These are phyloP conservation scores for Pulveroboletus ravenelii DNA, from an alignment of 768 basidiomycete species.

Conservation along the genomic window DNA sequence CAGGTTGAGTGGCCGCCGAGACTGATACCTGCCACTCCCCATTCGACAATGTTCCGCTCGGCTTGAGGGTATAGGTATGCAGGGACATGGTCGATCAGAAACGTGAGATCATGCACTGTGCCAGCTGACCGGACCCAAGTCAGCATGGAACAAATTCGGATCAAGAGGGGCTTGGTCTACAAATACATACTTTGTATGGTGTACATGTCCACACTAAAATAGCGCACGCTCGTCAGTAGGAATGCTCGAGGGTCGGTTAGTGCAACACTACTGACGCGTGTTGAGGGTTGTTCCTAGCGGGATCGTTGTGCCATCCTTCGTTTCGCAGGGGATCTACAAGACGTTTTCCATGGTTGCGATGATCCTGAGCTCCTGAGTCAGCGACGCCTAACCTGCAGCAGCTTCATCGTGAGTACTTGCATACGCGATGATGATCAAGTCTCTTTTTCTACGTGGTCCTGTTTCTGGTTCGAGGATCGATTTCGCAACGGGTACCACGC, in stretches of 20 bases:
- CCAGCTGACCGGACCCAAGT: constrained; percentile 35
- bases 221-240: constrained; percentile 1
- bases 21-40: constrained; percentile 71
- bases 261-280: constrained; percentile 25
- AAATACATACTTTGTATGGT: constrained; percentile 26
- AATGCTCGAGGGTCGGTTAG: not conserved
- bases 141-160: not conserved
- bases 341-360: constrained; percentile 30
- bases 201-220: constrained; percentile 28
- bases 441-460: constrained; percentile 12
- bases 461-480: constrained; percentile 17
- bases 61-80: constrained; percentile 66
- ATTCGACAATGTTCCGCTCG: constrained; percentile 58
- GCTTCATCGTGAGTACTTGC: constrained; percentile 14
- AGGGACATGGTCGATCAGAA: constrained; percentile 77
- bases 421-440: constrained; percentile 26
- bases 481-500: constrained; percentile 14
- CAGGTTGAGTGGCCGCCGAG: constrained; percentile 85
- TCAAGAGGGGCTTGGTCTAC: constrained; percentile 4
- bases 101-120: constrained; percentile 70
- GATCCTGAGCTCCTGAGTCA: constrained; percentile 19
- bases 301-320: constrained; percentile 23
- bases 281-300: constrained; percentile 17
- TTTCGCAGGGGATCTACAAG: constrained; percentile 23
- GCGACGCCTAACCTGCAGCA: not conserved